These are phyloP conservation scores for Colletotrichum zoysiae DNA, from an alignment of 2,329 filamentous ascomycete species.

Conservation along the genomic window DNA sequence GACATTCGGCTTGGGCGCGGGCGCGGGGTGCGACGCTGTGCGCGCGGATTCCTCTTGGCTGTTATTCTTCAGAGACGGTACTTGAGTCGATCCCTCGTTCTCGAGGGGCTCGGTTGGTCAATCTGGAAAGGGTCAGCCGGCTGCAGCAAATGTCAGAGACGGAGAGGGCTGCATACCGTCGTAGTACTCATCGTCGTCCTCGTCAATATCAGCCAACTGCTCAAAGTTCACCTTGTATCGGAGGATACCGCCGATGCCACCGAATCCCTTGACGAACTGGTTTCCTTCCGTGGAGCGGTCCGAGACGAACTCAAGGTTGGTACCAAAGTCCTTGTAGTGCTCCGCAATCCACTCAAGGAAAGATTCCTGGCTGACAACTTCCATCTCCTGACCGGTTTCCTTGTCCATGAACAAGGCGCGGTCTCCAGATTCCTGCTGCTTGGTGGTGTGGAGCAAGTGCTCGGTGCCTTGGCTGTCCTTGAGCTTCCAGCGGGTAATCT, in stretches of 20 bases:
- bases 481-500: constrained; percentile 90
- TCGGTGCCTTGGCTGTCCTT: constrained; percentile 82
- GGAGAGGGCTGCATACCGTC: constrained; percentile 59
- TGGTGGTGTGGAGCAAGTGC: constrained; percentile 87
- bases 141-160: neutral
- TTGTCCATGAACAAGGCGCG: constrained; percentile 94
- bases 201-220: constrained; percentile 91
- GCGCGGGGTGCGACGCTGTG: constrained; percentile 52
- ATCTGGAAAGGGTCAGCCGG: constrained; percentile 66
- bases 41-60: constrained; percentile 47
- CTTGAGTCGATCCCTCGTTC: constrained; percentile 86
- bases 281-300: constrained; percentile 98
- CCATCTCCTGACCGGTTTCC: constrained; percentile 97
- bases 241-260: constrained; percentile 96
- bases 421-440: constrained; percentile 80
- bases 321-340: constrained; percentile 98
- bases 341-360: constrained; percentile 99
- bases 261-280: constrained; percentile 99
- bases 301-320: constrained; percentile 95
- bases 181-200: constrained; percentile 95
- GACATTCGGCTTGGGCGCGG: constrained; percentile 54
- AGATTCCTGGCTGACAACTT: constrained; percentile 85
- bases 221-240: constrained; percentile 99
- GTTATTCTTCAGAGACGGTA: constrained; percentile 54
- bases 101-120: constrained; percentile 91